These are phyloP conservation scores for Tetrahymena thermophila DNA, from an alignment of 73 alveolate genomes.

Conservation along the genomic window DNA sequence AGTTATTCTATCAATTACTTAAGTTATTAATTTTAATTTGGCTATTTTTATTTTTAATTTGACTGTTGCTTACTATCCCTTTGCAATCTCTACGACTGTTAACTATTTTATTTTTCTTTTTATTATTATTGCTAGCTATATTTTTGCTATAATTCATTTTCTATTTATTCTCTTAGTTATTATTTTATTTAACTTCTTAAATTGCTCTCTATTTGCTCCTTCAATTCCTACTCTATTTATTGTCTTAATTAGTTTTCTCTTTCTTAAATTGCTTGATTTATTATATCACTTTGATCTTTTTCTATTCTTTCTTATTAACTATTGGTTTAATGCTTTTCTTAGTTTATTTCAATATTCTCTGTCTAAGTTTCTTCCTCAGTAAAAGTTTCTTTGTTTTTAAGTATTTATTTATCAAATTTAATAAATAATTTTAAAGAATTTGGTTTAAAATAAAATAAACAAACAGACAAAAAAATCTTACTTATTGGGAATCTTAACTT, in stretches of 20 bases:
- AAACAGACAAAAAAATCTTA: too few relatives aligned
- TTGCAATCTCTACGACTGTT: too few relatives aligned
- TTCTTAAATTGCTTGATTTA: not conserved
- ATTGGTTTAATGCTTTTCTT: too few relatives aligned
- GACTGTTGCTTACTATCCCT: not conserved
- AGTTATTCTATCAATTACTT: not conserved
- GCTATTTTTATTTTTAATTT: too few relatives aligned
- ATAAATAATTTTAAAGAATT: too few relatives aligned
- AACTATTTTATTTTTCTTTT: not conserved
- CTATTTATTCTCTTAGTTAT: not conserved
- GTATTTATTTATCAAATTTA: not conserved
- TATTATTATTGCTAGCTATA: too few relatives aligned
- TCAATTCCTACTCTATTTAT: not conserved
- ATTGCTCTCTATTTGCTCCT: not conserved
- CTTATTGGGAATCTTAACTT: too few relatives aligned
- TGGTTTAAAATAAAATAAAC: too few relatives aligned
- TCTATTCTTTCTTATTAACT: too few relatives aligned
- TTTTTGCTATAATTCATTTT: not conserved
- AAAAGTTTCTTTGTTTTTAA: not conserved
- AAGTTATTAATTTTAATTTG: too few relatives aligned
- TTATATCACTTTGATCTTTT: not conserved
- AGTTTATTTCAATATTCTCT: not conserved
- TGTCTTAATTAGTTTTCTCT: not conserved
- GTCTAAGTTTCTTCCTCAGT: not conserved
- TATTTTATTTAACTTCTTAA: not conserved